Evolutionary conservation across 192 early-diverging fungal species (phyloP).

Genomic region (Jimgerdemannia lactiflua): DNA sequence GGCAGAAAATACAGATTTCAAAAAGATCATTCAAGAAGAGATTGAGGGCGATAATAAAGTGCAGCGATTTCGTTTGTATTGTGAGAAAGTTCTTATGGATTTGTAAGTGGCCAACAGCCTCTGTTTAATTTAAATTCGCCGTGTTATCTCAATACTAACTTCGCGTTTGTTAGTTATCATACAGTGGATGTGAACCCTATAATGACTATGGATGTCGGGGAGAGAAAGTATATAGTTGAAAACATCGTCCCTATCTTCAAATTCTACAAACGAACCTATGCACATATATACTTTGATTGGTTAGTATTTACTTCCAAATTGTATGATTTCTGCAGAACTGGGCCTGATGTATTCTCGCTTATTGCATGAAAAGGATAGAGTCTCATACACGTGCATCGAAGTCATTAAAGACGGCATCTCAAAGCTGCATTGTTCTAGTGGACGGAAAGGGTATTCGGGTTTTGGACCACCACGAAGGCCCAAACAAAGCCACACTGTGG

Average conservation of each 20-base stretch:
- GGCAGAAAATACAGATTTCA: not conserved
- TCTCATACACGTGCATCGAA: not conserved
- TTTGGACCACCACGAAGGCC: not conserved
- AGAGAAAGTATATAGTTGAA: not conserved
- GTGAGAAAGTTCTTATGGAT: not conserved
- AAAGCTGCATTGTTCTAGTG: not conserved
- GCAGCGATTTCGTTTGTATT: not conserved
- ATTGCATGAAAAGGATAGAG: not conserved
- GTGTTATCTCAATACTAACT: not conserved
- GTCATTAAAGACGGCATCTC: not conserved
- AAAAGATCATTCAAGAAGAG: not conserved
- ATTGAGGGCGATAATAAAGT: not conserved
- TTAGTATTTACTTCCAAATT: conserved; percentile 1
- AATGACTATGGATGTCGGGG: not conserved
- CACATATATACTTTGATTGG: not conserved
- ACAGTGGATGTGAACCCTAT: not conserved
- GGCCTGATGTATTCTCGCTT: not conserved
- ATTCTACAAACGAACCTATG: not conserved
- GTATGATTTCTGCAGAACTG: not conserved
- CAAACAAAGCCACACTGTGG: not conserved
- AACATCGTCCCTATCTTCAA: not conserved
- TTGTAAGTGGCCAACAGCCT: not conserved
- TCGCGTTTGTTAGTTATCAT: not conserved
- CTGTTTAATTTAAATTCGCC: not conserved
- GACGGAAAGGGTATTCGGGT: not conserved